Conservation (phyloP, 371 early-diverging fungal species). For the Smittium culicis region DNA sequence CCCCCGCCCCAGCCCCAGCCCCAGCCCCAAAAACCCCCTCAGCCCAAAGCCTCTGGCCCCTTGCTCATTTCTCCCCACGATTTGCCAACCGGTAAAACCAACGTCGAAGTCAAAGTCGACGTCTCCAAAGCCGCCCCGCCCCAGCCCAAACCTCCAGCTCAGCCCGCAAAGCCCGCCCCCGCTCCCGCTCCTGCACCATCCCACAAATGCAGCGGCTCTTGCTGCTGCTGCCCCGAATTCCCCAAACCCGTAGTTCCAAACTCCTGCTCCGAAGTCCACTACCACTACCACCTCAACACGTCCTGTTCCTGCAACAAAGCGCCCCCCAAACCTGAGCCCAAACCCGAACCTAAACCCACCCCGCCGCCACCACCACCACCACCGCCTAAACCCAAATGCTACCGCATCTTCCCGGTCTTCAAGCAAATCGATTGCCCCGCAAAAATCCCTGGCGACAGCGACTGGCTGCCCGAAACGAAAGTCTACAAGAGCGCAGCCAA, state of each 20-base stretch:
- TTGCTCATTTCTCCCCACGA: no score
- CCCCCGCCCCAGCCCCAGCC: no score
- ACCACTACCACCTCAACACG: not conserved
- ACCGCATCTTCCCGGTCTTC: slow-evolving; percentile 31
- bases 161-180: no score
- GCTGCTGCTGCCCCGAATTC: not conserved
- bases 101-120: not conserved
- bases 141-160: not conserved
- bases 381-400: slow-evolving; percentile 15
- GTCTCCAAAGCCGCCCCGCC: not conserved
- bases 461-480: slow-evolving; percentile 30
- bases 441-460: slow-evolving; percentile 16
- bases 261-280: not conserved
- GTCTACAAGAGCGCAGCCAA: slow-evolving; percentile 29
- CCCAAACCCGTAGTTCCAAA: not conserved
- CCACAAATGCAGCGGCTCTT: not conserved
- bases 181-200: not conserved
- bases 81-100: no score
- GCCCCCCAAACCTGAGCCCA: slow-evolving; percentile 10
- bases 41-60: no score
- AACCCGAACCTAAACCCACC: slow-evolving; percentile 10
- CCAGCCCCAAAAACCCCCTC: no score
- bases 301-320: not conserved
- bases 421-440: slow-evolving; percentile 21
- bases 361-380: slow-evolving; percentile 20